A percentile compares a stretch with the other conserved stretches of the same genome.
Evolutionary conservation across 2,329 filamentous ascomycete genomes (phyloP).

Genomic region (Pseudogymnoascus sp.): DNA sequence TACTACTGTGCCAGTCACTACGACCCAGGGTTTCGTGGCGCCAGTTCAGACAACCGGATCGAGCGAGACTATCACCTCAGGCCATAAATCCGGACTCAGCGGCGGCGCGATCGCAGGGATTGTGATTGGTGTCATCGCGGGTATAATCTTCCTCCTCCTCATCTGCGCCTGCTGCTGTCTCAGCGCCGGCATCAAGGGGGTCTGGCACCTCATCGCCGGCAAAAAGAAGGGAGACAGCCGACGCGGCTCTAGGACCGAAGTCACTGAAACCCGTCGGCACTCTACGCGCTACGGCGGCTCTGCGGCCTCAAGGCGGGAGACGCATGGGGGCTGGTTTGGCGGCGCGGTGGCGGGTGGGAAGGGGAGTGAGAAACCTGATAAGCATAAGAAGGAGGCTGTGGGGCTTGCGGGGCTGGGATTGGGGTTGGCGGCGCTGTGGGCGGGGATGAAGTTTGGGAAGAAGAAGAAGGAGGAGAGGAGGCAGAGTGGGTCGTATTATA

Average conservation of each 20-base stretch:
- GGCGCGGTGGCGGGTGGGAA: slow-evolving; percentile 21
- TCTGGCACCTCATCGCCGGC: slow-evolving; percentile 54
- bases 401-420: not conserved
- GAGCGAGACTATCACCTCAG: too few species aligned
- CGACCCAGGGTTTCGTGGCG: slow-evolving; percentile 40
- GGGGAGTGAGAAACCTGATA: not conserved
- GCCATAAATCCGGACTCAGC: slow-evolving; percentile 42
- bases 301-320: slow-evolving; percentile 27
- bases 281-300: slow-evolving; percentile 28
- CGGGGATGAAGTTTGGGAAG: not conserved
- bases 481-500: not conserved
- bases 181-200: slow-evolving; percentile 51
- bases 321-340: slow-evolving; percentile 48
- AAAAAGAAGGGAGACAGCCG: slow-evolving; percentile 40
- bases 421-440: not conserved
- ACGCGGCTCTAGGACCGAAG: slow-evolving; percentile 36
- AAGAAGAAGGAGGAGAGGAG: not conserved
- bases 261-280: slow-evolving; percentile 54
- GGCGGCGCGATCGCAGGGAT: slow-evolving; percentile 73
- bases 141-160: slow-evolving; percentile 57
- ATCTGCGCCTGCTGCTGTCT: slow-evolving; percentile 69
- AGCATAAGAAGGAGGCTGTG: not conserved
- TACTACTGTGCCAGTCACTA: slow-evolving; percentile 43
- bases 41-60: slow-evolving; percentile 44
- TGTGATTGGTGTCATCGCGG: slow-evolving; percentile 64